Conservation (phyloP, 805 yeast genomes). For the Vanderwaltozyma polyspora region DNA sequence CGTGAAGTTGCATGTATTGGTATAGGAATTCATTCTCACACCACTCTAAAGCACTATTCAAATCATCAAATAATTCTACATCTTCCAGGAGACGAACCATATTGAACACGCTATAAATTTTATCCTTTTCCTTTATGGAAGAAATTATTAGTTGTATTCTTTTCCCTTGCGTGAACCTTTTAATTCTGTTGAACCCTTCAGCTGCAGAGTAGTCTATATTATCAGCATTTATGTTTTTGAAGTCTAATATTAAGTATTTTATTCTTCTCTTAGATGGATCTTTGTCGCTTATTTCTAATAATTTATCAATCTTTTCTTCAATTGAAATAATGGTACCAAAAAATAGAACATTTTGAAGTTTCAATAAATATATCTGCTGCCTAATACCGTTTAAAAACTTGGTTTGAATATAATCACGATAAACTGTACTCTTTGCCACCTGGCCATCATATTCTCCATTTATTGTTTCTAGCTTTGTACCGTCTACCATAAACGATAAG, state of each 20-base stretch:
- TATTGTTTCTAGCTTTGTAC: conserved; percentile 74
- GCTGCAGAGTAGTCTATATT: conserved; percentile 90
- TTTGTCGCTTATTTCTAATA: conserved; percentile 44
- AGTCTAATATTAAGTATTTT: conserved; percentile 72
- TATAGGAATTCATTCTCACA: conserved; percentile 80
- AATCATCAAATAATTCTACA: conserved; percentile 53
- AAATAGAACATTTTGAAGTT: conserved; percentile 79
- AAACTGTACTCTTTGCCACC: conserved; percentile 83
- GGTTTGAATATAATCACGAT: conserved; percentile 82
- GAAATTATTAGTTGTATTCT: conserved; percentile 65
- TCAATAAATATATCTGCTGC: conserved; percentile 77
- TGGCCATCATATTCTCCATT: conserved; percentile 76
- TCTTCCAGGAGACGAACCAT: conserved; percentile 74
- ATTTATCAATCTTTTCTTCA: conserved; percentile 58
- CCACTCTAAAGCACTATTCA: conserved; percentile 90
- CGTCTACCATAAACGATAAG: conserved; percentile 87
- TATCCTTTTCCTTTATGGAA: conserved; percentile 58
- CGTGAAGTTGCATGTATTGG: conserved; percentile 28
- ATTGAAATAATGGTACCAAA: conserved; percentile 94
- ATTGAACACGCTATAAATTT: conserved; percentile 56
- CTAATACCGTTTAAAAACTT: conserved; percentile 79
- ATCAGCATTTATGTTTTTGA: conserved; percentile 59
- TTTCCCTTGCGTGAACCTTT: conserved; percentile 61
- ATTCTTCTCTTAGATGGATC: conserved; percentile 42
- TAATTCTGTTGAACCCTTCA: conserved; percentile 82